Percentiles rank a stretch among this genome's conserved stretches.
These are phyloP conservation scores for Lentinula aciculospora DNA, from an alignment of 768 basidiomycete genomes.

Conservation along the genomic window DNA sequence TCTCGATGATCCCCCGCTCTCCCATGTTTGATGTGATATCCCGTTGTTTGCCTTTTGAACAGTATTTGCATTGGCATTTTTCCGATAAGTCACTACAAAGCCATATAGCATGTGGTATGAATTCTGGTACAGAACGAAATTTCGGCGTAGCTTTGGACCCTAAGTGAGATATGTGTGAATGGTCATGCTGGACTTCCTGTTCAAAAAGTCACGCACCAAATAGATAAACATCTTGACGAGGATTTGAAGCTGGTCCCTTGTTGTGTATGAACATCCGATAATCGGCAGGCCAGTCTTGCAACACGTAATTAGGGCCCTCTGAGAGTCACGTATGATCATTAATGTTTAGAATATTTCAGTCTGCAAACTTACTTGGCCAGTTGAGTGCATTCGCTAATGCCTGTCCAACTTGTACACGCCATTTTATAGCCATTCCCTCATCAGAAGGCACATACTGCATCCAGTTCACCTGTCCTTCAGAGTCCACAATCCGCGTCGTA, in stretches of 20 bases:
- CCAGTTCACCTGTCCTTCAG: constrained; percentile 65
- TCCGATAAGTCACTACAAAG: constrained; percentile 49
- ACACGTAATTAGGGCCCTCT: constrained; percentile 53
- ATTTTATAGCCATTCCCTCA: constrained; percentile 47
- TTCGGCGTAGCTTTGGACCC: constrained; percentile 25
- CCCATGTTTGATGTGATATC: constrained; percentile 63
- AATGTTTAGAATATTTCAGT: background rate
- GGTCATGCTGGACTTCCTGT: background rate
- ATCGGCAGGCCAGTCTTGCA: constrained; percentile 58
- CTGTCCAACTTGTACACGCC: constrained; percentile 43
- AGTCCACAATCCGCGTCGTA: constrained; percentile 45
- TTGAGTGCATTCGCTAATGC: constrained; percentile 37
- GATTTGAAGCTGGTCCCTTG: constrained; percentile 48
- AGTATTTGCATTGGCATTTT: constrained; percentile 75
- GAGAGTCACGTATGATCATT: constrained; percentile 1
- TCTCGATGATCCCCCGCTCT: constrained; percentile 25
- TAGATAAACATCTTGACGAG: constrained; percentile 76
- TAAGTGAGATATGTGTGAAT: background rate
- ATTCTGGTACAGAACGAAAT: constrained; percentile 83
- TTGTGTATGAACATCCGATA: constrained; percentile 75
- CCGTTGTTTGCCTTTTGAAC: constrained; percentile 60
- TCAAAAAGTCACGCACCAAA: constrained; percentile 40
- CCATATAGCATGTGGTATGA: constrained; percentile 82
- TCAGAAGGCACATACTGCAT: constrained; percentile 52
- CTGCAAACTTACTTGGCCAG: constrained; percentile 40